A percentile compares a stretch with the other conserved stretches of the same genome.
Evolutionary conservation across 768 basidiomycete species (phyloP).

Genomic region (Saitozyma podzolica): DNA sequence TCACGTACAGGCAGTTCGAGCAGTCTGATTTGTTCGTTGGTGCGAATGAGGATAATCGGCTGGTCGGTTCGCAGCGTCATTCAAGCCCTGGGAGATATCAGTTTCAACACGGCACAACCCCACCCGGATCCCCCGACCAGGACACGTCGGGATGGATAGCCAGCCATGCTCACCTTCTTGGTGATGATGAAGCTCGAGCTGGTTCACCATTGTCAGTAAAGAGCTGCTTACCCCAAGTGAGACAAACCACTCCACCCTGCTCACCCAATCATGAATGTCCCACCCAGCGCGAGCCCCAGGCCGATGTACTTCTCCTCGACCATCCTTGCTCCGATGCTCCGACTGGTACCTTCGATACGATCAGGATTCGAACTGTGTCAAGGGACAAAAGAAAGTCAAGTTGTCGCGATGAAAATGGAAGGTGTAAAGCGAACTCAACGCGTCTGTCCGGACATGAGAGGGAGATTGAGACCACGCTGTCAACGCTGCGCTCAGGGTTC

Average conservation of each 20-base stretch:
- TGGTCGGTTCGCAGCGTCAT: slow-evolving; percentile 68
- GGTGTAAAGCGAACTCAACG: background rate
- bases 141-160: background rate
- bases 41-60: slow-evolving; percentile 40
- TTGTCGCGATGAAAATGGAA: background rate
- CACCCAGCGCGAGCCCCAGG: slow-evolving; percentile 78
- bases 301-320: slow-evolving; percentile 96
- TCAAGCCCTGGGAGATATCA: slow-evolving; percentile 70
- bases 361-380: background rate
- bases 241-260: slow-evolving; percentile 7
- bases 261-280: slow-evolving; percentile 75
- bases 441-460: background rate
- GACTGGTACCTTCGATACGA: background rate
- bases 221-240: too few relatives aligned
- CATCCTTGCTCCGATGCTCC: slow-evolving; percentile 20
- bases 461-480: too few relatives aligned
- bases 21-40: slow-evolving; percentile 25
- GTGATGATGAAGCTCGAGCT: slow-evolving; percentile 96
- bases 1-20: slow-evolving; percentile 38
- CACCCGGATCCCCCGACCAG: background rate
- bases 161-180: slow-evolving; percentile 73
- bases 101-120: background rate
- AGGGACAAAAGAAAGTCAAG: background rate
- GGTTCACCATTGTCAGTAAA: background rate
- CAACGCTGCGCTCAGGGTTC: too few relatives aligned